Conservation (phyloP, 2,329 filamentous ascomycete species). For the Penicillium polonicum region DNA sequence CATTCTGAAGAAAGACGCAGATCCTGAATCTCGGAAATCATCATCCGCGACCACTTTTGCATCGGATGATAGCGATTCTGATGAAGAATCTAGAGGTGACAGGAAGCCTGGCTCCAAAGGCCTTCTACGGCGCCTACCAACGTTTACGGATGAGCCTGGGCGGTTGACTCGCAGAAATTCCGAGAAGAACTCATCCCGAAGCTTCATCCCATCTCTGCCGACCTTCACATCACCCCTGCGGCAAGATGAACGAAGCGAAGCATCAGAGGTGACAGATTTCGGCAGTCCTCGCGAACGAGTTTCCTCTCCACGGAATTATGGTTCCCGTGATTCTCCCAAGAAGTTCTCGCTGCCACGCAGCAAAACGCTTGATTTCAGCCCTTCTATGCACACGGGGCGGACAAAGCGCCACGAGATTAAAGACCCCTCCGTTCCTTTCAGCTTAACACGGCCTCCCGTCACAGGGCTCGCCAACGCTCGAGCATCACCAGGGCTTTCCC, state of each 20-base stretch:
- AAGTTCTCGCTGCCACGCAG: slow-evolving; percentile 16
- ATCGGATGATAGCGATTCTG: slow-evolving; percentile 51
- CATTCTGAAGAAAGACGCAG: slow-evolving; percentile 58
- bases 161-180: slow-evolving; percentile 34
- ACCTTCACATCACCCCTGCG: slow-evolving; percentile 52
- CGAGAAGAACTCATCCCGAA: slow-evolving; percentile 39
- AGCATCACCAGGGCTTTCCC: slow-evolving; percentile 27
- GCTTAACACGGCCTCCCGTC: slow-evolving; percentile 41
- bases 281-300: slow-evolving; percentile 15
- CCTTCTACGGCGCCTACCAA: slow-evolving; percentile 35
- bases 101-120: slow-evolving; percentile 29
- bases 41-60: slow-evolving; percentile 47
- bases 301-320: slow-evolving; percentile 10
- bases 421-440: slow-evolving; percentile 31
- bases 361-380: slow-evolving; percentile 33
- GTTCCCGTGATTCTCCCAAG: slow-evolving; percentile 11
- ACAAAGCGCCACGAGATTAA: slow-evolving; percentile 28
- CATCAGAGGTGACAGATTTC: slow-evolving; percentile 24
- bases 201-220: slow-evolving; percentile 49
- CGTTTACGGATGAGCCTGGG: slow-evolving; percentile 35
- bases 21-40: slow-evolving; percentile 42
- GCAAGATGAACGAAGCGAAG: slow-evolving; percentile 36
- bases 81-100: slow-evolving; percentile 43
- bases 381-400: slow-evolving; percentile 26
- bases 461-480: slow-evolving; percentile 47